These are phyloP conservation scores for Helianthus tuberosus DNA, from an alignment of 129 eudicot species.

Conservation along the genomic window DNA sequence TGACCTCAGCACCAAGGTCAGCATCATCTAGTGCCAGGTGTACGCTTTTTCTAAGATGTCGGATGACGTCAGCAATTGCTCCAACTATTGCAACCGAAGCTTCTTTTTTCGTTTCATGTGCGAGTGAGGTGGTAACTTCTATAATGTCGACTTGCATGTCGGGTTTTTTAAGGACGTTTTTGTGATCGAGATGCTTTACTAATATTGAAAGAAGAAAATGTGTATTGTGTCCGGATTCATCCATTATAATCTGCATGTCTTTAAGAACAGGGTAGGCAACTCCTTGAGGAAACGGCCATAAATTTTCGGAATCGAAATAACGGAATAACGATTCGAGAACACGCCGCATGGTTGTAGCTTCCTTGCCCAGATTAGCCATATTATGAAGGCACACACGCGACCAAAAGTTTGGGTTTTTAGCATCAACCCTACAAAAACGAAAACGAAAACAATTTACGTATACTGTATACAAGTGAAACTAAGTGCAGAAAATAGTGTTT, in stretches of 20 bases:
- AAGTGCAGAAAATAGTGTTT: neutral
- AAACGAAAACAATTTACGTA: slow-evolving; percentile 18
- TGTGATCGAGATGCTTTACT: slow-evolving; percentile 96
- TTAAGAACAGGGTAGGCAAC: slow-evolving; percentile 81
- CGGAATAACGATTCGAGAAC: slow-evolving; percentile 90
- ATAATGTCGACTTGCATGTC: slow-evolving; percentile 87
- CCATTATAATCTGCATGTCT: slow-evolving; percentile 85
- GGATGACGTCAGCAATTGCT: slow-evolving; percentile 78
- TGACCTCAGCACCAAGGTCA: slow-evolving; percentile 56
- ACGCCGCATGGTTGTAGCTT: slow-evolving; percentile 91
- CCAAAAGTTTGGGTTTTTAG: slow-evolving; percentile 84
- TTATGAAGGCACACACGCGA: slow-evolving; percentile 83
- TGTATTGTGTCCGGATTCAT: slow-evolving; percentile 74
- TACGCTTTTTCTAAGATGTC: slow-evolving; percentile 87
- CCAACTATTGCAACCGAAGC: slow-evolving; percentile 80
- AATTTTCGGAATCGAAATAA: slow-evolving; percentile 64
- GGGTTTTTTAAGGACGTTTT: slow-evolving; percentile 80
- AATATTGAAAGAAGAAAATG: slow-evolving; percentile 82
- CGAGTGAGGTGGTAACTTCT: slow-evolving; percentile 67
- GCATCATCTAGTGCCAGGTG: slow-evolving; percentile 71
- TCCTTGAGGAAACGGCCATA: slow-evolving; percentile 64
- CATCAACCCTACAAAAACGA: slow-evolving; percentile 60
- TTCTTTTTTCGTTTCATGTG: slow-evolving; percentile 60
- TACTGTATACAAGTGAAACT: neutral
- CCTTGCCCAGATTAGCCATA: slow-evolving; percentile 91